Evolutionary conservation across 345 rosid species (phyloP), one percentile per base, ranked within the genome.

Genomic region (Rhodamnia argentea): DNA sequence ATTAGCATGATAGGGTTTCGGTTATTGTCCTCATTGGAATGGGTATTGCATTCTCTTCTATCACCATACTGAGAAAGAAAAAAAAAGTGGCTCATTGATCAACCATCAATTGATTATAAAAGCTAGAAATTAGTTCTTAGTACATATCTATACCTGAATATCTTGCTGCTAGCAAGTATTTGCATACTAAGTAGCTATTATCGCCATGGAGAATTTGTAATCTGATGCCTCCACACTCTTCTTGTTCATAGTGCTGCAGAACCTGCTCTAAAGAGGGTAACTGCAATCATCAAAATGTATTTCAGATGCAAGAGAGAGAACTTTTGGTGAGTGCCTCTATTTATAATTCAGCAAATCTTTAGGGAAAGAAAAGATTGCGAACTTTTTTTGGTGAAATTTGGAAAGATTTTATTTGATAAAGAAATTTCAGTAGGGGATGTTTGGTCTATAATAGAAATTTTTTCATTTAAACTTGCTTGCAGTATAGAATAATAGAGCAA

Each of bases 291-390:
- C 87, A 84, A 90, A 89, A 87, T 87, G 85, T 92, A 85, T 86
- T 97, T 84, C 84, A 92, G 88, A 84, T 91, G 90, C 99, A 96
- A 88, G 95, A 94, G 90, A 93, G 90, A 83, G 98, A 97, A 91
- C 96, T 97, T 47, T 85, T 86, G 89, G 99, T 95, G 86, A 84
- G 97, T 56, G 85, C 84, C 16, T 82, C 70, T 64, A 23, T 75
- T 60, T 57, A 83, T 5, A 26, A 42, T 74, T 59, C 82, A 20
- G 47, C 8, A 7, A 76, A 40, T 83, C 44, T 37, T 37, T 37
- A 18, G 81, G n/a, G 81, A 70, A 70, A 37, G 47, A 18, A 20
- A 85, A 47, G 52, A 37, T 62, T 9, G 20, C 16, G 6, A 11
- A 37, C 24, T 37, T 70, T 23, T 62, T 70, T 32, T 70, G 26